Percentiles rank a stretch among this genome's conserved stretches.
Evolutionary conservation across 345 rosid species (phyloP).

Genomic region (Eutrema japonicum): DNA sequence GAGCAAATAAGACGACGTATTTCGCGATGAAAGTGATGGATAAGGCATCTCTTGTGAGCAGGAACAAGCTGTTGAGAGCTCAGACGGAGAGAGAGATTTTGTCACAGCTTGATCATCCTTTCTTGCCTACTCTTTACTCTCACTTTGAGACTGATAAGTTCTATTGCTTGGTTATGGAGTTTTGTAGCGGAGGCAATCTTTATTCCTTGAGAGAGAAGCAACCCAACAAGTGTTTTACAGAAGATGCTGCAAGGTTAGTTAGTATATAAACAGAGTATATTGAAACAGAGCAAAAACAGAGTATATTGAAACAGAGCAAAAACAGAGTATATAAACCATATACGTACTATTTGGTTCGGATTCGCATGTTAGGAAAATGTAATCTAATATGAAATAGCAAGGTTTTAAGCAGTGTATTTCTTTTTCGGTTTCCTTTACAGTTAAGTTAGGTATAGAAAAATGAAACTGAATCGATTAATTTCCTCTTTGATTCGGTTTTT

Average conservation of each 20-base stretch:
- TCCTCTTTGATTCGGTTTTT: too few species aligned
- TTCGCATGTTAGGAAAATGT: too few species aligned
- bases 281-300: conserved; percentile 16
- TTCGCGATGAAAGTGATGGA: conserved; percentile 92
- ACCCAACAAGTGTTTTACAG: conserved; percentile 64
- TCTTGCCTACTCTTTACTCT: conserved; percentile 76
- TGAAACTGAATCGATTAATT: too few species aligned
- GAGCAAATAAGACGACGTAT: conserved; percentile 50
- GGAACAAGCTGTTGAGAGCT: conserved; percentile 74
- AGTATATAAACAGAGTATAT: conserved; percentile 22
- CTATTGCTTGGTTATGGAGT: conserved; percentile 78
- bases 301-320: conserved; percentile 2
- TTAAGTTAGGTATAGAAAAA: too few species aligned
- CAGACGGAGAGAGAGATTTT: conserved; percentile 72
- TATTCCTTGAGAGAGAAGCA: conserved; percentile 77
- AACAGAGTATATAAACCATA: neutral
- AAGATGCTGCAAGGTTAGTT: conserved; percentile 77
- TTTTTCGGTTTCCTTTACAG: too few species aligned
- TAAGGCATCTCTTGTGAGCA: conserved; percentile 59
- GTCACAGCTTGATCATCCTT: conserved; percentile 80
- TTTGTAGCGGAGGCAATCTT: conserved; percentile 89
- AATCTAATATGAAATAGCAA: too few species aligned
- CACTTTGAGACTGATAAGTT: conserved; percentile 70
- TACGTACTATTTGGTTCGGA: too few species aligned
- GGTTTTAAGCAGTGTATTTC: too few species aligned